These are phyloP conservation scores for Neonothopanus nambi DNA, from an alignment of 1,284 basidiomycete genomes.

Conservation along the genomic window DNA sequence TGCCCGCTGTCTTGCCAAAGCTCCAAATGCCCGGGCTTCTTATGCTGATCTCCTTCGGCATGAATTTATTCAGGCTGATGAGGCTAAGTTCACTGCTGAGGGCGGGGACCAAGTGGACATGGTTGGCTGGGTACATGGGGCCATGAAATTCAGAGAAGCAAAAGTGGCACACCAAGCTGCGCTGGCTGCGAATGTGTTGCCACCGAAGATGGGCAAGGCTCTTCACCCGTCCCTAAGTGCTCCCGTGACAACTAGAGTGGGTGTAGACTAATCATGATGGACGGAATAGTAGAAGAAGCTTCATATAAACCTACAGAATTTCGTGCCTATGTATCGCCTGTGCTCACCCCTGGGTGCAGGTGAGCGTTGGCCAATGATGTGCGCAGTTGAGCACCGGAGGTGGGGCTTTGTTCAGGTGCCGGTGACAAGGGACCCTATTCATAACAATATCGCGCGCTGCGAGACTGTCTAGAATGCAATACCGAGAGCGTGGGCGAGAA, in stretches of 20 bases:
- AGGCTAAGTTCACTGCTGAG: constrained; percentile 61
- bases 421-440: no score
- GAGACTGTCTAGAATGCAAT: no score
- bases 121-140: constrained; percentile 75
- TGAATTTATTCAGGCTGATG: constrained; percentile 52
- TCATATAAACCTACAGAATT: no score
- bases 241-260: constrained; percentile 1
- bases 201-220: background rate
- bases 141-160: constrained; percentile 41
- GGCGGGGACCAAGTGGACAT: constrained; percentile 70
- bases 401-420: no score
- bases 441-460: no score
- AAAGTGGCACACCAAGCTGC: constrained; percentile 9
- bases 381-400: no score
- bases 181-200: background rate
- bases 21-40: constrained; percentile 76
- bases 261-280: constrained; percentile 3
- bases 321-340: no score
- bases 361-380: no score
- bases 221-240: constrained; percentile 6
- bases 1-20: constrained; percentile 70
- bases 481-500: no score
- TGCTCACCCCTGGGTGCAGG: no score
- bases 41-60: constrained; percentile 82
- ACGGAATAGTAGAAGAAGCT: no score